Evolutionary conservation across 2,329 filamentous ascomycete genomes (phyloP).

Genomic region (Lasiodiplodia sp.): DNA sequence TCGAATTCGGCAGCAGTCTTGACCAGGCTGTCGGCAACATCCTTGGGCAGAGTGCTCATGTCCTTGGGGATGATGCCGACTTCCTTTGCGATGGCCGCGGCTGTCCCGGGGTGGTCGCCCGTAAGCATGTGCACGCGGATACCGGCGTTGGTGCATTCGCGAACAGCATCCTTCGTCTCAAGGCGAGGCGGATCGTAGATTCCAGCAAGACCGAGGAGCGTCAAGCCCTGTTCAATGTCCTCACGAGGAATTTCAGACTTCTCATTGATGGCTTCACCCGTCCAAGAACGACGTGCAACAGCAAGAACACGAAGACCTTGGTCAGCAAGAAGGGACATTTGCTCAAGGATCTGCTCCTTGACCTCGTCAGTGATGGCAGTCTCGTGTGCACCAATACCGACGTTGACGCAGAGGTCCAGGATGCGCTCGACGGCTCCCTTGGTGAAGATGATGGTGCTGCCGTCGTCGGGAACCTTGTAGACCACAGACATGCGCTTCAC

Average conservation of each 20-base stretch:
- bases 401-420: conserved; percentile 32
- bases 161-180: conserved; percentile 71
- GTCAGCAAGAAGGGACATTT: conserved; percentile 58
- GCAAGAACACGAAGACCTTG: conserved; percentile 39
- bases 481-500: conserved; percentile 51
- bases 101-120: conserved; percentile 56
- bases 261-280: conserved; percentile 39
- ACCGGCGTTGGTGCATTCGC: conserved; percentile 53
- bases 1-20: conserved; percentile 33
- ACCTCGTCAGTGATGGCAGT: conserved; percentile 42
- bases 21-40: conserved; percentile 30
- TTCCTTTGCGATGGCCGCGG: conserved; percentile 54
- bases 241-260: conserved; percentile 55
- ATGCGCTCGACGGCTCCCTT: conserved; percentile 48
- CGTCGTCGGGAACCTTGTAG: conserved; percentile 42
- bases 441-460: conserved; percentile 45
- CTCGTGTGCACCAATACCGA: conserved; percentile 44
- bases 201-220: conserved; percentile 81
- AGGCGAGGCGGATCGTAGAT: conserved; percentile 87
- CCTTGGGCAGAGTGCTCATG: conserved; percentile 16
- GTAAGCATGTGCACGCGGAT: conserved; percentile 60
- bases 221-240: conserved; percentile 71
- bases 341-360: conserved; percentile 62
- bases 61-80: conserved; percentile 49
- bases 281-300: conserved; percentile 39